Base-by-base conservation (phyloP, 164 flowering plant species). In the Vitis riparia region DNA sequence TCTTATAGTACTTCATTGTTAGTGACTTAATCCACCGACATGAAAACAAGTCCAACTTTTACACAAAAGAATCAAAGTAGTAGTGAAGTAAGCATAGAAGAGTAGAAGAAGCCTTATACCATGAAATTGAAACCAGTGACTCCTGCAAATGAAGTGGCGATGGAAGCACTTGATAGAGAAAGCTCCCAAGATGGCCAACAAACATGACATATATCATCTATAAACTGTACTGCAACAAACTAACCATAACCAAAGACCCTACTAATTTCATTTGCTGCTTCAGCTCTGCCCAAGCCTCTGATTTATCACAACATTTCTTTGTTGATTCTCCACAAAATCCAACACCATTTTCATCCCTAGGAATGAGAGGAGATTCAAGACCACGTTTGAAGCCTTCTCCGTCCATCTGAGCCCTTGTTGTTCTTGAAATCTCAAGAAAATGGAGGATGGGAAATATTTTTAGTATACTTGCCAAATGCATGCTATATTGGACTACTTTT, bases 41-140 rank as follows among this genome's bases (percentile, higher is more conserved):
- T 17, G 19, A 17, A 17, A 17, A 17, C 19, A 17, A 17, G 19
- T 17, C 19, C 19, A 0, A 17, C 19, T 17, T 17, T 17, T 17
- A 17, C 19, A 17, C 19, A 17, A 17, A 17, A 17, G 19, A 17
- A 17, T 17, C 19, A 17, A 17, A 17, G 19, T 17, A 17, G 19
- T 17, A 17, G 19, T 17, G 19, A 17, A 17, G 19, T 17, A 17
- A 17, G 19, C 1, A 17, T 17, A 17, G 19, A 17, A 17, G 19
- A 17, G 19, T 11, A 5, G 69, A 66, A 27, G 14, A 55, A 15
- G 60, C 19, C 19, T 17, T 17, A 53, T 55, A 77, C 77, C 67
- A 77, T 51, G 62, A 73, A 51, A 37, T 70, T 65, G 57, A 73
- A 77, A n/a, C 80, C 80, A 55, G 80, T 73, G 11, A 77, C 77